A percentile compares a stretch with the other conserved stretches of the same genome.
Evolutionary conservation across 805 yeast species (phyloP).

Genomic region (Metschnikowia chrysomelidarum): DNA sequence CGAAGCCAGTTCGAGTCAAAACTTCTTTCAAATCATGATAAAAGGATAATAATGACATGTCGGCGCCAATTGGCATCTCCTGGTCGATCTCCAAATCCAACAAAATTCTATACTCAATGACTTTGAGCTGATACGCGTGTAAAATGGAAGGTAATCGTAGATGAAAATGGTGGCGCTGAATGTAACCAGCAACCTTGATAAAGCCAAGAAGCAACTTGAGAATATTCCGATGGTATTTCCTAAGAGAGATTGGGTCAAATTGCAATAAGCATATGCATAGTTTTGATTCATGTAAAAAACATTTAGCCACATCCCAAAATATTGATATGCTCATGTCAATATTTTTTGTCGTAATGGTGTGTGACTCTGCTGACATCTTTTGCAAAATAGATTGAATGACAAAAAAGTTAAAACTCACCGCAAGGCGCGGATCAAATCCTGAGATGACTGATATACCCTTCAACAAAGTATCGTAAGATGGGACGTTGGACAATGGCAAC

Average conservation of each 20-base stretch:
- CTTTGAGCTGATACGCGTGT: too few relatives aligned
- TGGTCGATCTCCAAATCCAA: too few relatives aligned
- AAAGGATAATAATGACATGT: too few relatives aligned
- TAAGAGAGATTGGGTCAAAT: conserved; percentile 3
- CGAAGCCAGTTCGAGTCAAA: too few relatives aligned
- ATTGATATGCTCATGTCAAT: conserved; percentile 1
- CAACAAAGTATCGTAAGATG: conserved; percentile 7
- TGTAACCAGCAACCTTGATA: conserved; percentile 11
- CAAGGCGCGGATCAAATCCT: conserved; percentile 3
- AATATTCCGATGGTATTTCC: conserved; percentile 15
- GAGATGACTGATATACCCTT: conserved; percentile 4
- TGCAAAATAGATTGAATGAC: conserved; percentile 19
- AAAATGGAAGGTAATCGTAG: too few relatives aligned
- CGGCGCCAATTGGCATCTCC: too few relatives aligned
- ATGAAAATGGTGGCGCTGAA: conserved; percentile 4
- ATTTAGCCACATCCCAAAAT: conserved; percentile 11
- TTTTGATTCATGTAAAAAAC: conserved; percentile 9
- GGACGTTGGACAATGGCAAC: conserved; percentile 1
- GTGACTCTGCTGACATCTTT: conserved; percentile 11
- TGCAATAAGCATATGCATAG: conserved; percentile 6
- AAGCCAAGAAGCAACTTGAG: conserved; percentile 18
- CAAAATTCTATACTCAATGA: conserved; percentile 3
- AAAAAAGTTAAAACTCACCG: conserved; percentile 17
- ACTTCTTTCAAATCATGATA: too few relatives aligned
- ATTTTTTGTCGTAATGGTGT: conserved; percentile 4